Percentiles rank a stretch among this genome's conserved stretches.
These are phyloP conservation scores for Tetrahymena thermophila DNA, from an alignment of 73 alveolate genomes.

Conservation along the genomic window DNA sequence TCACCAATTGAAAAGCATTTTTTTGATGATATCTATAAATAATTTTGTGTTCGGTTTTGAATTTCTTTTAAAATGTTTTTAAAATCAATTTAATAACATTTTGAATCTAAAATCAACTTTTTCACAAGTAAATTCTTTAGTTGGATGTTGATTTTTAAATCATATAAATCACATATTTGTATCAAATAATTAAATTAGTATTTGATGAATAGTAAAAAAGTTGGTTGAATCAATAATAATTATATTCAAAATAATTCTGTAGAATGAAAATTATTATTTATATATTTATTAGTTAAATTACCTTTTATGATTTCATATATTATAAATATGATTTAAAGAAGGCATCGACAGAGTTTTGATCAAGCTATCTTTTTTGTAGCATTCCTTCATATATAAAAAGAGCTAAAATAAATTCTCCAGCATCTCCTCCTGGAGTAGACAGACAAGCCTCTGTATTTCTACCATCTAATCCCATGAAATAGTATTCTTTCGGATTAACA, in stretches of 20 bases:
- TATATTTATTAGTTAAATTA: neutral
- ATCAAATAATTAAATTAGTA: no score
- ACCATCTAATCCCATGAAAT: slow-evolving; percentile 71
- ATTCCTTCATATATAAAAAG: slow-evolving; percentile 53
- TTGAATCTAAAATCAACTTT: no score
- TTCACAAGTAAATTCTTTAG: no score
- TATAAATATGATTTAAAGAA: neutral
- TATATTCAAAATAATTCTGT: neutral
- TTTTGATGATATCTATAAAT: no score
- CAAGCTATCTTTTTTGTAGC: neutral
- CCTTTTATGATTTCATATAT: neutral
- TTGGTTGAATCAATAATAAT: neutral
- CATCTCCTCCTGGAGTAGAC: slow-evolving; percentile 80
- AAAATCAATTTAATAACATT: no score
- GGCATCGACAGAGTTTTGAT: neutral
- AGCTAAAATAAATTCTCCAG: slow-evolving; percentile 73
- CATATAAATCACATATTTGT: no score
- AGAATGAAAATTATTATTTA: neutral
- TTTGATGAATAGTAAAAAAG: no score
- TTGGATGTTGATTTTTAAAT: no score
- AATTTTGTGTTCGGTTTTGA: no score
- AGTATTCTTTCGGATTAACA: slow-evolving; percentile 49
- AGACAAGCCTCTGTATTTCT: slow-evolving; percentile 38
- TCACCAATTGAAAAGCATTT: no score
- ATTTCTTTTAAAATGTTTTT: no score